These are phyloP conservation scores for Leptographium flavum DNA, from an alignment of 2,329 filamentous ascomycete genomes.

Conservation along the genomic window DNA sequence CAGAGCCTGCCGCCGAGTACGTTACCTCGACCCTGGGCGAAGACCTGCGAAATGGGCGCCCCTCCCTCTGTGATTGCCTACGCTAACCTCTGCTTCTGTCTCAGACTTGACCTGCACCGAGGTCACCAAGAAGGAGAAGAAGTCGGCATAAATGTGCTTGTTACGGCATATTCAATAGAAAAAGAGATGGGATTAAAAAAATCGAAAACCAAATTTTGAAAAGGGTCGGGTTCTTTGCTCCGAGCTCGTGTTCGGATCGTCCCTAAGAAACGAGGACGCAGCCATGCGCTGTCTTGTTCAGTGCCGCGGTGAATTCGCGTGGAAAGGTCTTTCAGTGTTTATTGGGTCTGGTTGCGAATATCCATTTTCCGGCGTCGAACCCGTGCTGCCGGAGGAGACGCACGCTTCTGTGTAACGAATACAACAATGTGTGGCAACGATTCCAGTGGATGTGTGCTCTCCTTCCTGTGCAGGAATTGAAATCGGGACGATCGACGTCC, in stretches of 20 bases:
- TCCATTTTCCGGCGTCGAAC: neutral
- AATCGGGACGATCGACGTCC: too few relatives aligned
- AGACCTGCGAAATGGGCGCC: too few relatives aligned
- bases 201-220: constrained; percentile 1
- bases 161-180: neutral
- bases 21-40: too few relatives aligned
- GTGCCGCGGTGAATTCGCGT: neutral
- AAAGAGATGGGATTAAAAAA: constrained; percentile 11
- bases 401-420: neutral
- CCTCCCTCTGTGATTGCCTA: neutral
- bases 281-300: neutral
- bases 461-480: too few relatives aligned
- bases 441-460: too few relatives aligned
- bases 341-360: neutral
- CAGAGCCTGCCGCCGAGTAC: constrained; percentile 94
- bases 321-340: neutral
- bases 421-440: neutral
- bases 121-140: constrained; percentile 46
- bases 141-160: constrained; percentile 24
- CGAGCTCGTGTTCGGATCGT: neutral
- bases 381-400: neutral
- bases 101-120: constrained; percentile 39
- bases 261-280: neutral
- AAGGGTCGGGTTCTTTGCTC: neutral
- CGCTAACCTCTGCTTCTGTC: neutral